Evolutionary conservation across 495 filamentous ascomycete genomes (phyloP).

Genomic region (Cercophora scortea): DNA sequence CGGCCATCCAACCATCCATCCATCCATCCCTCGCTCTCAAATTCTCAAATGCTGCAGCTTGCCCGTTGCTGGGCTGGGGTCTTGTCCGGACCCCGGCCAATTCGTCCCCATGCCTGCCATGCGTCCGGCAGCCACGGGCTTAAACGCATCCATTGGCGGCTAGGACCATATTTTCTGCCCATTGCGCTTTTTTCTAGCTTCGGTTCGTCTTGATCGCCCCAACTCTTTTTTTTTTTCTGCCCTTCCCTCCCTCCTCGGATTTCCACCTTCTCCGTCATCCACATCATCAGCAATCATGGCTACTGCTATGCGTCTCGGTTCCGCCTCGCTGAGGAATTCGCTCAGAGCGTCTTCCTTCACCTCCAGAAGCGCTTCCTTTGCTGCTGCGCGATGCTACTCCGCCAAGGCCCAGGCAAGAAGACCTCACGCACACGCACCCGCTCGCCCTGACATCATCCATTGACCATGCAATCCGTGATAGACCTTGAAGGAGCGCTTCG

Average conservation of each 20-base stretch:
- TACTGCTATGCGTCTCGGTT: constrained; percentile 67
- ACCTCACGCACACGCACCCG: not conserved
- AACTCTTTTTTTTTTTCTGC: constrained; percentile 19
- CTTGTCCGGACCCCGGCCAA: constrained; percentile 12
- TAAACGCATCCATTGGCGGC: not conserved
- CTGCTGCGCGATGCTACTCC: constrained; percentile 81
- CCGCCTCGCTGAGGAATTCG: constrained; percentile 66
- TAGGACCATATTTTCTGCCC: constrained; percentile 7
- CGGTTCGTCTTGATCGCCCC: constrained; percentile 9
- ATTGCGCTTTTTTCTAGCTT: constrained; percentile 20
- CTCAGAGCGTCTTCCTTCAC: constrained; percentile 51
- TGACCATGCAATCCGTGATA: constrained; percentile 32
- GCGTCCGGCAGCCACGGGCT: constrained; percentile 8
- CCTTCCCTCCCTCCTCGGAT: constrained; percentile 1
- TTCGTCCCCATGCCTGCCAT: constrained; percentile 7
- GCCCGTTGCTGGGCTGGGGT: not conserved
- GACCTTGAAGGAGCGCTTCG: constrained; percentile 98
- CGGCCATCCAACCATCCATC: no score
- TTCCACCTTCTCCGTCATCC: constrained; percentile 7
- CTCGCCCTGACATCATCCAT: constrained; percentile 18
- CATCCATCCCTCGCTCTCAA: no score
- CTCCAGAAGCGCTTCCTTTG: constrained; percentile 64
- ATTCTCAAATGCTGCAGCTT: no score
- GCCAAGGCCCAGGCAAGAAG: constrained; percentile 73
- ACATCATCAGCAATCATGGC: constrained; percentile 52